phyloP scores from a whole-genome alignment of 2,329 filamentous ascomycete species.

The Fusarium chuoi region DNA sequence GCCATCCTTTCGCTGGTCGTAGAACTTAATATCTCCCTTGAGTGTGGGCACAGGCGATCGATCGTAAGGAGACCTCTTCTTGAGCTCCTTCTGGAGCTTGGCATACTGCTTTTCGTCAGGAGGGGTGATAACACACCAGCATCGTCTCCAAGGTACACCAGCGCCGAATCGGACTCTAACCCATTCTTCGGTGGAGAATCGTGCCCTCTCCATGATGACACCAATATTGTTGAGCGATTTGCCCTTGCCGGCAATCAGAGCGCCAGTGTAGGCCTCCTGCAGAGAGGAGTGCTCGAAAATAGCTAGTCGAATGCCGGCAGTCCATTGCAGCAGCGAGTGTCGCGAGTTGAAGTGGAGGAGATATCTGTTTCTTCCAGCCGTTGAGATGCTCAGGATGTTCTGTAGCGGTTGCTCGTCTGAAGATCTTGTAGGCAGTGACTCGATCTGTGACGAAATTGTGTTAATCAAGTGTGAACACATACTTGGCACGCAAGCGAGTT shows the following conservation, averaged over 20 bases:
- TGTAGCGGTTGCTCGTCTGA: constrained; percentile 81
- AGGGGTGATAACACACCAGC: constrained; percentile 94
- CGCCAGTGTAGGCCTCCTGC: constrained; percentile 96
- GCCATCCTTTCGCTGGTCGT: constrained; percentile 77
- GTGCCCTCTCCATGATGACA: constrained; percentile 83
- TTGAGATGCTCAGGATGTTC: constrained; percentile 95
- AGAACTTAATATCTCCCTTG: constrained; percentile 94
- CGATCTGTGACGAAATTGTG: constrained; percentile 67
- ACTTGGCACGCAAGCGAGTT: background rate
- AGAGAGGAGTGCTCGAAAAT: constrained; percentile 95
- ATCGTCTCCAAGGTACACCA: constrained; percentile 94
- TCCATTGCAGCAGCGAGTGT: constrained; percentile 95
- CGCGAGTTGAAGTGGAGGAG: constrained; percentile 96
- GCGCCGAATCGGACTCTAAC: constrained; percentile 94
- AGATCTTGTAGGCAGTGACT: constrained; percentile 87
- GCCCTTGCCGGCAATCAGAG: constrained; percentile 93
- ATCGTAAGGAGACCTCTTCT: constrained; percentile 85
- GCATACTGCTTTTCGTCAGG: constrained; percentile 93
- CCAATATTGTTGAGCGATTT: constrained; percentile 90
- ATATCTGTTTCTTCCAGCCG: constrained; percentile 94
- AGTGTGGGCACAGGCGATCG: constrained; percentile 72
- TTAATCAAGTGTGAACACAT: constrained; percentile 27
- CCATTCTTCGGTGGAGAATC: constrained; percentile 87
- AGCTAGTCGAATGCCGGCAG: constrained; percentile 88
- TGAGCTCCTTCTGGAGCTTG: constrained; percentile 84